Base-by-base conservation (phyloP, 441 rosid species). In the Pelargonium myrrhifolium region DNA sequence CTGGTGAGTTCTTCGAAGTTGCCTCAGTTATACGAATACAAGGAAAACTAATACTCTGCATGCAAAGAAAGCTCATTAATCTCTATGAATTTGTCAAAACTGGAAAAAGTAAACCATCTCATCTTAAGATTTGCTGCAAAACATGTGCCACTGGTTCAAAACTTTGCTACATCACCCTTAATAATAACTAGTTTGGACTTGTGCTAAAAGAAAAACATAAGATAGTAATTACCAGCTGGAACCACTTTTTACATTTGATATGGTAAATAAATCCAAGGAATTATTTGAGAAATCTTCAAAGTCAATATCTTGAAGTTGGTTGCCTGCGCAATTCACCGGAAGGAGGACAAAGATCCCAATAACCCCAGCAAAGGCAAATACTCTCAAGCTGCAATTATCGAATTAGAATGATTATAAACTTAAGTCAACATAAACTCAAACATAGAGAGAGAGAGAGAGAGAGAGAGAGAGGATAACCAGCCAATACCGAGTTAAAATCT, bases 231-330 rank as follows among this genome's bases (percentile, higher is more conserved):
- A 93, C 98, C 86, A 62, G 66, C 65, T 74, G 8, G 98, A 93
- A 72, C 93, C 88, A 51, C 62, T 68, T n/a, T 72, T 80, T 39
- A 93, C 83, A 78, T 93, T 93, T 49, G 94, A 89, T 77, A 93
- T 92, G 66, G 89, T 80, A 77, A 93, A 93, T 0, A 86, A 76
- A 73, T 93, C 98, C 88, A 90, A 76, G n/a, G 98, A 93, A 74
- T 86, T 87, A 28, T 78, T 81, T 6, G 90, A 79, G 49, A 92
- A 79, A 75, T 90, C 86, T 9, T 71, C 70, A 42, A 89, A 90
- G 80, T 90, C 87, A 65, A 90, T 77, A 77, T 78, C 78, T 1
- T 65, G 45, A 68, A 93, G 86, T 72, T 82, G 85, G 78, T 81
- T 85, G 40, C 98, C 98, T 0, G 72, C 67, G 84, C 86, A 81